Evolutionary conservation across 805 yeast genomes (phyloP).

Genomic region (Hanseniaspora guilliermondii): DNA sequence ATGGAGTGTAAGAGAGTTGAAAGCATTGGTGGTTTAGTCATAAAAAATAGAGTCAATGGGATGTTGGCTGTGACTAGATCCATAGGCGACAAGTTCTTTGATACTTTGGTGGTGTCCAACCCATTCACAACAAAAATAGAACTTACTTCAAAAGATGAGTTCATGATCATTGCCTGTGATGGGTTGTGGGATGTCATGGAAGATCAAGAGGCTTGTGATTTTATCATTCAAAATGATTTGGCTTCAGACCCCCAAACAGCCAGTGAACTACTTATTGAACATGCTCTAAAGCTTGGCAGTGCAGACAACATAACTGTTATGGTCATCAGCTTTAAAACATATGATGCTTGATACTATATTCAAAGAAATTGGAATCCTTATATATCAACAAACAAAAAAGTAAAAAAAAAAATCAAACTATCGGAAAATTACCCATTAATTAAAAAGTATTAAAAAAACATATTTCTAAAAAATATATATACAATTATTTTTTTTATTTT

Average conservation of each 20-base stretch:
- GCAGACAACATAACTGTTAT: constrained; percentile 89
- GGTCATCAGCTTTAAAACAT: constrained; percentile 43
- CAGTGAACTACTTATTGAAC: constrained; percentile 50
- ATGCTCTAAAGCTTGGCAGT: constrained; percentile 66
- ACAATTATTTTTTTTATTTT: background rate
- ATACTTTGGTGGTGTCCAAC: constrained; percentile 72
- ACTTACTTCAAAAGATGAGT: constrained; percentile 51
- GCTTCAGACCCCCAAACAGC: constrained; percentile 47
- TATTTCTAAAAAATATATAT: background rate
- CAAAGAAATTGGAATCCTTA: too few relatives aligned
- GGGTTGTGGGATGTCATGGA: constrained; percentile 92
- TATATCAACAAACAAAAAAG: too few relatives aligned
- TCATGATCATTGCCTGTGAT: constrained; percentile 84
- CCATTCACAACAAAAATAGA: constrained; percentile 89
- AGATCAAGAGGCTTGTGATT: constrained; percentile 72
- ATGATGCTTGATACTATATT: constrained; percentile 2
- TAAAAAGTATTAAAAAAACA: background rate
- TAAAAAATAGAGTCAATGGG: constrained; percentile 89
- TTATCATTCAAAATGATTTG: constrained; percentile 37
- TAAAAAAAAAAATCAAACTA: background rate
- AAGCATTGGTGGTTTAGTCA: constrained; percentile 70
- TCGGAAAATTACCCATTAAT: background rate
- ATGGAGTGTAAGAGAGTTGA: constrained; percentile 66
- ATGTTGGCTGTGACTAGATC: constrained; percentile 90
- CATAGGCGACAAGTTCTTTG: constrained; percentile 86